A percentile compares a stretch with the other conserved stretches of the same genome.
Conservation (phyloP, 148 eudicot species). For the Vaccinium myrtillus region DNA sequence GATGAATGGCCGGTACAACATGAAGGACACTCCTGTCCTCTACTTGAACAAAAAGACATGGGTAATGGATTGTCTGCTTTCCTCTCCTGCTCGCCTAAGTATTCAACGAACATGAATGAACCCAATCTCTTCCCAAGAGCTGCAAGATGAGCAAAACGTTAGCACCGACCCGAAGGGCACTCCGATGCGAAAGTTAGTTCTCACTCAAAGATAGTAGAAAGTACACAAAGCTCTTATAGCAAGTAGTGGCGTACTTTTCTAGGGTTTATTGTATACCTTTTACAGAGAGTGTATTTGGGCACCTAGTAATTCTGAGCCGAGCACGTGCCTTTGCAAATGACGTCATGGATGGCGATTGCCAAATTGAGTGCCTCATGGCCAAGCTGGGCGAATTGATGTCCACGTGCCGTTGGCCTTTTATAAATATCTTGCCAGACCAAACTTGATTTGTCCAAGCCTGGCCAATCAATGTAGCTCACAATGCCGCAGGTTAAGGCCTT, state of each 20-base stretch:
- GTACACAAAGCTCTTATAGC: not conserved
- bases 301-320: not conserved
- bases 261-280: not conserved
- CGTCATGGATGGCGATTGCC: not conserved
- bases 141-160: too few species aligned
- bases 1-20: too few species aligned
- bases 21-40: too few species aligned
- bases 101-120: too few species aligned
- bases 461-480: too few species aligned
- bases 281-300: not conserved
- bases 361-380: not conserved
- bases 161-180: too few species aligned
- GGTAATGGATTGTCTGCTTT: not conserved
- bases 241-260: not conserved
- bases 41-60: too few species aligned
- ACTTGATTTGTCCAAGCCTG: not conserved
- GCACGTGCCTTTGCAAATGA: not conserved
- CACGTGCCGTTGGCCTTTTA: not conserved
- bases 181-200: too few species aligned
- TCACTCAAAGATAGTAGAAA: not conserved
- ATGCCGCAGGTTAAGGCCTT: too few species aligned
- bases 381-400: not conserved
- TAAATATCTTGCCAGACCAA: not conserved
- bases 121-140: too few species aligned
- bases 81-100: not conserved